Evolutionary conservation across 2,329 filamentous ascomycete genomes (phyloP).

Genomic region (Fusarium lateritium): DNA sequence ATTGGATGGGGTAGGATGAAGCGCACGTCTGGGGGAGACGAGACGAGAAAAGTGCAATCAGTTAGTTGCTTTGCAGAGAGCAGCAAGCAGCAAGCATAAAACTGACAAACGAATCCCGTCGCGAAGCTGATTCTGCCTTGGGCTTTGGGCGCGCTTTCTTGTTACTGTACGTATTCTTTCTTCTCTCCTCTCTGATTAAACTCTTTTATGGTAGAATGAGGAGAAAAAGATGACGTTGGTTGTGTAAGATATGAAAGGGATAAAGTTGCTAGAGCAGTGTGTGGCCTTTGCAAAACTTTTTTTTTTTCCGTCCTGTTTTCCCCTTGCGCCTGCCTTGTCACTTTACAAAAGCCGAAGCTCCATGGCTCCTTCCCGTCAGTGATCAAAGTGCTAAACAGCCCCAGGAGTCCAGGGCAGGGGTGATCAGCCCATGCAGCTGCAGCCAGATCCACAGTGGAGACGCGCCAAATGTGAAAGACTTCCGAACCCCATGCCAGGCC

Average conservation of each 20-base stretch:
- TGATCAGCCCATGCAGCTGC: constrained; percentile 43
- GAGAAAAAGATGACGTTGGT: constrained; percentile 14
- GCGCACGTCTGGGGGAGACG: constrained; percentile 40
- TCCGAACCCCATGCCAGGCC: constrained; percentile 7
- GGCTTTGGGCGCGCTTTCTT: constrained; percentile 9
- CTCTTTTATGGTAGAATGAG: neutral
- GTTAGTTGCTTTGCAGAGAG: constrained; percentile 15
- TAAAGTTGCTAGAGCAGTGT: constrained; percentile 18
- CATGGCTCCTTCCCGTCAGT: constrained; percentile 33
- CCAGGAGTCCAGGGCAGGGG: constrained; percentile 20
- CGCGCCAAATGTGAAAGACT: constrained; percentile 37
- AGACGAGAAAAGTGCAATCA: constrained; percentile 21
- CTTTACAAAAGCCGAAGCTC: constrained; percentile 32
- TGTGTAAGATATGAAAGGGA: constrained; percentile 6
- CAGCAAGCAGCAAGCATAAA: constrained; percentile 6
- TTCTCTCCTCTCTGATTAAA: neutral
- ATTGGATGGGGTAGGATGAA: constrained; percentile 28
- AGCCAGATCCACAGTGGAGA: constrained; percentile 41
- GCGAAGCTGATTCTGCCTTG: constrained; percentile 8
- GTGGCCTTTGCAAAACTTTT: constrained; percentile 28
- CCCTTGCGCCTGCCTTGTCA: constrained; percentile 14
- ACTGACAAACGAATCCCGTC: neutral
- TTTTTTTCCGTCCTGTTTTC: constrained; percentile 19
- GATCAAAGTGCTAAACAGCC: constrained; percentile 30
- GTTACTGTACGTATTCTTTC: neutral